A percentile compares a stretch with the other conserved stretches of the same genome.
Evolutionary conservation across 2,329 filamentous ascomycete species (phyloP).

Genomic region (Alternaria panax): DNA sequence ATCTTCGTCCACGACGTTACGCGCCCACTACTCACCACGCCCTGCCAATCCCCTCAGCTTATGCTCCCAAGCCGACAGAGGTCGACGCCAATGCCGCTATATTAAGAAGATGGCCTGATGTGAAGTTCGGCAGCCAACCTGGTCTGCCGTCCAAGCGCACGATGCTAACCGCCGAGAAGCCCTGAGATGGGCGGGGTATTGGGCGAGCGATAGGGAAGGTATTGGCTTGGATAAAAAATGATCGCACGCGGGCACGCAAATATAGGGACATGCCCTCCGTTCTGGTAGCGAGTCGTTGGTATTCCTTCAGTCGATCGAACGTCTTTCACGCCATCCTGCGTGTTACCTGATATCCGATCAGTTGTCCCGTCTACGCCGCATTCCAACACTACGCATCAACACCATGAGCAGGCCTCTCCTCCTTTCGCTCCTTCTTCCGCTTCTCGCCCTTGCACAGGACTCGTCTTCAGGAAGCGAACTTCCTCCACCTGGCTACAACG

Average conservation of each 20-base stretch:
- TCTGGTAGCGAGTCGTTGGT: constrained; percentile 36
- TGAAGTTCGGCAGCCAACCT: constrained; percentile 30
- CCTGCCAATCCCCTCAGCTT: constrained; percentile 41
- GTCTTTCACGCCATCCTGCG: constrained; percentile 40
- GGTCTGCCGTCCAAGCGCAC: constrained; percentile 33
- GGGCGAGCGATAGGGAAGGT: constrained; percentile 25
- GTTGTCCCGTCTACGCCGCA: constrained; percentile 25
- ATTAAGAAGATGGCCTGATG: constrained; percentile 37
- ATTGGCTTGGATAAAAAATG: constrained; percentile 33
- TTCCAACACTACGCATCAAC: constrained; percentile 16
- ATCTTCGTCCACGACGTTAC: constrained; percentile 43
- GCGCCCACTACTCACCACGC: constrained; percentile 35
- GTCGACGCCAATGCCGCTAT: constrained; percentile 39
- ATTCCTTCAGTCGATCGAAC: constrained; percentile 39
- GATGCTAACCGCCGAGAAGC: constrained; percentile 41
- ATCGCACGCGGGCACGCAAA: constrained; percentile 32
- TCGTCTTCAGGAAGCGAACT: constrained; percentile 26
- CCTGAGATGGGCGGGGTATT: constrained; percentile 37
- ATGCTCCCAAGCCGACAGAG: constrained; percentile 34
- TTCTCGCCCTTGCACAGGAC: constrained; percentile 40
- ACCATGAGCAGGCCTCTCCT: constrained; percentile 39
- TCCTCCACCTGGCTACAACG: constrained; percentile 45
- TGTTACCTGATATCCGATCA: constrained; percentile 34
- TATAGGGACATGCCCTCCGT: constrained; percentile 44
- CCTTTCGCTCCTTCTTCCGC: constrained; percentile 36